A percentile compares a stretch with the other conserved stretches of the same genome.
Evolutionary conservation across 495 filamentous ascomycete genomes (phyloP).

Genomic region (Xylaria intraflava): DNA sequence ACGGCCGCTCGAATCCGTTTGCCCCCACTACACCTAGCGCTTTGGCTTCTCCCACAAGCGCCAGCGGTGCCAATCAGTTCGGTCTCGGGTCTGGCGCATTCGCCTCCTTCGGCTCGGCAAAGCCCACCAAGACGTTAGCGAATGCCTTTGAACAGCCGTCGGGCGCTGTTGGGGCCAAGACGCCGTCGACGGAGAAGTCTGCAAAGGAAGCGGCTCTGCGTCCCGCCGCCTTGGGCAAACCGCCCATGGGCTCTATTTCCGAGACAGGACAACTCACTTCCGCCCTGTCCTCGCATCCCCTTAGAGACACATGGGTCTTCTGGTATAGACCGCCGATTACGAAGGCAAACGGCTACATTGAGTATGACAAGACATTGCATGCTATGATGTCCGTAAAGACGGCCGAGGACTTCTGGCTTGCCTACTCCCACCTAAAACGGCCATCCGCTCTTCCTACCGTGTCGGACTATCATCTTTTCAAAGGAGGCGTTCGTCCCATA

Average conservation of each 20-base stretch:
- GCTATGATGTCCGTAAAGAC: conserved; percentile 74
- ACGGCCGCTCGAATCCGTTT: conserved; percentile 81
- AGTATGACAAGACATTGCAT: conserved; percentile 95
- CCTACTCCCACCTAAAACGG: conserved; percentile 84
- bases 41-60: conserved; percentile 75
- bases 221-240: conserved; percentile 34
- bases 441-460: conserved; percentile 84
- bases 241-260: conserved; percentile 36
- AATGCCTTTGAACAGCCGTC: conserved; percentile 67
- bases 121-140: conserved; percentile 83
- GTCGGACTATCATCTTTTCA: conserved; percentile 97
- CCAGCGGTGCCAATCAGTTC: conserved; percentile 85
- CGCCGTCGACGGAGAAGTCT: conserved; percentile 54
- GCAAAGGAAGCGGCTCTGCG: conserved; percentile 43
- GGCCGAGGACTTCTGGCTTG: conserved; percentile 86
- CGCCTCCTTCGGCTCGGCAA: conserved; percentile 84
- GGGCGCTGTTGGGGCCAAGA: conserved; percentile 59
- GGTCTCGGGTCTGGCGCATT: conserved; percentile 92
- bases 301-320: conserved; percentile 90
- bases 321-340: conserved; percentile 94
- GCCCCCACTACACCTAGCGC: conserved; percentile 68
- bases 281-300: conserved; percentile 39
- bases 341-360: conserved; percentile 79
- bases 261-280: conserved; percentile 30
- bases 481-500: conserved; percentile 91